phyloP scores from a whole-genome alignment of 305 asterid genomes.

The Ilex paraguariensis region DNA sequence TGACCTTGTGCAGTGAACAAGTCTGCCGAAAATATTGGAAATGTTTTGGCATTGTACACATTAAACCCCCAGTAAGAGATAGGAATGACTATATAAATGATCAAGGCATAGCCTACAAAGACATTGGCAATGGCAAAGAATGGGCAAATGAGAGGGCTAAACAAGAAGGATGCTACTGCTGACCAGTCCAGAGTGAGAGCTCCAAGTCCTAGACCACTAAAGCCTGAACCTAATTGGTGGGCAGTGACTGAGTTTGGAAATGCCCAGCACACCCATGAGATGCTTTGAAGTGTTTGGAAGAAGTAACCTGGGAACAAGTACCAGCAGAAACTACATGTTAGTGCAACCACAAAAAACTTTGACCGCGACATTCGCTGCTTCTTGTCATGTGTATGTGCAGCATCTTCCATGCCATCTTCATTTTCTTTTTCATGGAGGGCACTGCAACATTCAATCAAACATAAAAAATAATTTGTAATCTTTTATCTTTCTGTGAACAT shows the following conservation, averaged over 20 bases:
- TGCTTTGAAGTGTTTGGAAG: constrained; percentile 71
- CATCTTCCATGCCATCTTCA: constrained; percentile 2
- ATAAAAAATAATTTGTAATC: no score
- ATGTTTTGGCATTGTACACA: constrained; percentile 57
- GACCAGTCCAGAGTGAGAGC: constrained; percentile 84
- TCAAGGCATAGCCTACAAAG: constrained; percentile 49
- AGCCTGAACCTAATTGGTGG: constrained; percentile 89
- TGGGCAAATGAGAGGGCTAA: constrained; percentile 78
- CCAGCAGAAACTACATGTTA: constrained; percentile 87
- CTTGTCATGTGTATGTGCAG: neutral
- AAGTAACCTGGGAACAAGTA: constrained; percentile 78
- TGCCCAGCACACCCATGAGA: constrained; percentile 85
- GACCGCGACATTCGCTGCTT: constrained; percentile 63
- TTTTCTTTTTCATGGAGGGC: constrained; percentile 30
- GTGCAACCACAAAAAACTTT: constrained; percentile 65
- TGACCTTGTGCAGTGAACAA: constrained; percentile 74
- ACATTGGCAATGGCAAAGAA: constrained; percentile 80
- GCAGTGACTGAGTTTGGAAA: constrained; percentile 80
- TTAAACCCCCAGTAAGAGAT: constrained; percentile 73
- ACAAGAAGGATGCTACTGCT: constrained; percentile 71
- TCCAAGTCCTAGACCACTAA: constrained; percentile 82
- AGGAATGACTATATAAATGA: constrained; percentile 66
- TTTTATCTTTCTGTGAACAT: no score
- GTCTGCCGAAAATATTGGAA: constrained; percentile 85
- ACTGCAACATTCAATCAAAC: constrained; percentile 12